Evolutionary conservation across 2,329 filamentous ascomycete genomes (phyloP), one percentile per base, ranked within the genome.

Genomic region (Alternaria alternata): DNA sequence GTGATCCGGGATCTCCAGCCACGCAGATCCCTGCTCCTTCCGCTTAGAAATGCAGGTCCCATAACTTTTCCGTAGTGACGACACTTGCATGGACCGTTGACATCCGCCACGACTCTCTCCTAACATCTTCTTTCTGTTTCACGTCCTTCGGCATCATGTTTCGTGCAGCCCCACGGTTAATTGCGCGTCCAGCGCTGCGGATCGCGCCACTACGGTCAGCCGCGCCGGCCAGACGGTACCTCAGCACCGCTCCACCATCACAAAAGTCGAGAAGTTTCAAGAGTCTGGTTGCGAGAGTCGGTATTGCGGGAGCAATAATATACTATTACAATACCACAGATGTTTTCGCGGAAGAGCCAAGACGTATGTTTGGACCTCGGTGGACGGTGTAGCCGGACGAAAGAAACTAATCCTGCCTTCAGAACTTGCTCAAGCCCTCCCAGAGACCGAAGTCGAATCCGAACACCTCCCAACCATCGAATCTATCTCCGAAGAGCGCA

Each of bases 241-340:
- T 88, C 72, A 89, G 83, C 81, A 87, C 84, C 67, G 82, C 82
- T 63, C 81, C 85, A 55, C 82, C 90, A 4, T 84, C 87, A 66
- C 82, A 87, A 74, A 91, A 88, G 81, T 88, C 88, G 71, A 84
- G 92, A 77, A 91, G 89, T 76, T 97, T 92, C 91, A 96, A 94
- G 85, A 90, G 88, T 78, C 85, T 88, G 52, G 85, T 85, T 4
- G 77, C 87, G 71, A 87, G 94, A 82, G 90, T 93, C 87, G 92
- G 88, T 66, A 76, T 95, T 57, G 94, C 92, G 0, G 85, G 83
- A 60, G 92, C 86, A 20, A 88, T 90, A 46, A 82, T 98, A 51
- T 99, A 98, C 82, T 97, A 92, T 80, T 99, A 98, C 80, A 96
- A 93, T 83, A 97, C 93, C 7, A 94, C 90, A 73, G 87, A 89